Evolutionary conservation across 164 flowering plant genomes (phyloP), one percentile per base, ranked within the genome.

Genomic region (Berberis thunbergii): DNA sequence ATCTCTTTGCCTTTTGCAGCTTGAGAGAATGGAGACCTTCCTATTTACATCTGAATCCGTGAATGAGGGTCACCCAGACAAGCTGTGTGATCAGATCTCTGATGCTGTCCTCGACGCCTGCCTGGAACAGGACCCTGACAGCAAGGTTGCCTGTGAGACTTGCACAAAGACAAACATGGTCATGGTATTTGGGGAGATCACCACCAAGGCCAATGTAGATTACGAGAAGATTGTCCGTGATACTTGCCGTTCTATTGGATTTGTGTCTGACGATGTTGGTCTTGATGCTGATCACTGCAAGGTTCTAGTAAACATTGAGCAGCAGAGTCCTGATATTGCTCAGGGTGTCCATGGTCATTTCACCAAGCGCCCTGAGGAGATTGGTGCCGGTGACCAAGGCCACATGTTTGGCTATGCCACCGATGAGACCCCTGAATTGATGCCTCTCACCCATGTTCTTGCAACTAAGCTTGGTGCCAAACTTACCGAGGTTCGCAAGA

Each of bases 1-100:
- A 1, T 1, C 41, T 57, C 2, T 57, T 41, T 57, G 60, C 7
- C 58, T 40, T 57, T 9, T 56, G 57, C 57, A 67, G 69, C 43
- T 52, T 45, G 50, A 60, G 2, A 43, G 7, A 7, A 78, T 81
- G 88, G 86, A 84, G 67, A 78, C 85, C 61, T 85, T 85, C 77
- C 79, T 85, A 60, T 85, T 78, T 66, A 85, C 89, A 53, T 85
- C 89, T 7, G 89, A 85, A 60, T 85, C 89, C 42, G 89, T 85
- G 69, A 85, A 85, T 60, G 87, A 85, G 77, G 89, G 89, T 2
- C 89, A 85, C 74, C 89, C 89, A 3, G 89, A 85, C 77, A 85
- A 85, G 83, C 77, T 85, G 45, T 85, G 89, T 45, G 89, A 85
- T 58, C 89, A 83, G 81, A 76, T 85, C 72, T 84, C 89, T 5